phyloP scores from a whole-genome alignment of 768 basidiomycete species.

The Leucogyrophana mollusca region DNA sequence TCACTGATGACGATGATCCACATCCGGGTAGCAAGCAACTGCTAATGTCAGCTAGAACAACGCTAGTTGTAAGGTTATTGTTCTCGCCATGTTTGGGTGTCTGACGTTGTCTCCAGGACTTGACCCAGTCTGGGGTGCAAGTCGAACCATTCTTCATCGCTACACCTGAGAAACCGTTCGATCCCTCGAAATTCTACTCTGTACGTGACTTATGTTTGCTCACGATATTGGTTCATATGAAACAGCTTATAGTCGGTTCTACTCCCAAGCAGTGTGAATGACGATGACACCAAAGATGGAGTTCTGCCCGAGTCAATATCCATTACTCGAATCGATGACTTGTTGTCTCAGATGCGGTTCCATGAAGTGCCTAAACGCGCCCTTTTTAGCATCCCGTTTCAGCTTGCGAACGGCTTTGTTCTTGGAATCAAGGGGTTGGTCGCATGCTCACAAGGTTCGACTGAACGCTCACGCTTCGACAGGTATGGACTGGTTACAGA shows the following conservation, averaged over 20 bases:
- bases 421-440: conserved; percentile 83
- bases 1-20: conserved; percentile 69
- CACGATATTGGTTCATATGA: not conserved
- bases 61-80: conserved; percentile 51
- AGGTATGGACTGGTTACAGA: conserved; percentile 90
- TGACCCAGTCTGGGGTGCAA: conserved; percentile 73
- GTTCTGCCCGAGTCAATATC: conserved; percentile 70
- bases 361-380: conserved; percentile 83
- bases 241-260: conserved; percentile 53
- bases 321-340: conserved; percentile 73
- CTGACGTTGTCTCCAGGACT: conserved; percentile 53
- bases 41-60: conserved; percentile 68
- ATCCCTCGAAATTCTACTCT: conserved; percentile 74
- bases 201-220: conserved; percentile 33
- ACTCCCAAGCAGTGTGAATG: conserved; percentile 46
- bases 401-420: conserved; percentile 68
- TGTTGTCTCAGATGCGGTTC: conserved; percentile 77
- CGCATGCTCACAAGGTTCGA: conserved; percentile 2
- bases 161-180: conserved; percentile 63
- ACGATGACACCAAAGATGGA: conserved; percentile 47
- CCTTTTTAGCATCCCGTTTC: conserved; percentile 77
- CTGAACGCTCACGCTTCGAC: conserved; percentile 1
- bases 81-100: not conserved
- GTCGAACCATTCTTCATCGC: conserved; percentile 92
- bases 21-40: conserved; percentile 57